Evolutionary conservation across 78 protist genomes (phyloP).

Genomic region (Creolimax fragrantissima): DNA sequence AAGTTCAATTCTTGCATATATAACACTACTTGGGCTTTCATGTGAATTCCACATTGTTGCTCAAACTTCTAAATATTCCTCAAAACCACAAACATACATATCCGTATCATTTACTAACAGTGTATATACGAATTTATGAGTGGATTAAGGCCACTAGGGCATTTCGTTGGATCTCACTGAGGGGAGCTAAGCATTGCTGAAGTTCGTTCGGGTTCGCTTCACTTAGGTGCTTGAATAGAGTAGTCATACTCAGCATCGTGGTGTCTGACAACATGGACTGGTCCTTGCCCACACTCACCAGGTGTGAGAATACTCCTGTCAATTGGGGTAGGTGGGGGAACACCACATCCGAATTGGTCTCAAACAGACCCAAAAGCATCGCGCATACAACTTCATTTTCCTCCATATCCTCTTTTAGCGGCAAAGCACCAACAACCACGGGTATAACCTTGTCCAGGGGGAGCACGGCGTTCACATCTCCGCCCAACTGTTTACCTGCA

Average conservation of each 20-base stretch:
- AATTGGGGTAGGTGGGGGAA: not conserved
- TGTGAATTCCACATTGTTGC: too few relatives aligned
- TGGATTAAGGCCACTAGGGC: not conserved
- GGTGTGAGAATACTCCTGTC: not conserved
- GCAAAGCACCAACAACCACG: constrained; percentile 9
- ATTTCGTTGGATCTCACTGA: not conserved
- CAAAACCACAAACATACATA: too few relatives aligned
- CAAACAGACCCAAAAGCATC: not conserved
- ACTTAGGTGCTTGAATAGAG: not conserved
- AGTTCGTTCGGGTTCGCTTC: not conserved
- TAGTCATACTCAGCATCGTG: not conserved
- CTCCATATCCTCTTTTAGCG: not conserved
- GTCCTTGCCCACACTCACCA: not conserved
- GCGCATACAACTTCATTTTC: not conserved
- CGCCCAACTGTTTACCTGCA: not conserved
- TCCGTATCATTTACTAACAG: too few relatives aligned
- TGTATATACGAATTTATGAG: not conserved
- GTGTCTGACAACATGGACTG: not conserved
- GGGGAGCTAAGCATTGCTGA: not conserved
- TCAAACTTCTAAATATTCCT: too few relatives aligned
- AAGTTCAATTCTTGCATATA: too few relatives aligned
- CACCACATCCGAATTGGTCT: not conserved
- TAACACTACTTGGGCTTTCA: too few relatives aligned
- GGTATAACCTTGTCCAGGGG: not conserved
- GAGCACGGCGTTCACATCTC: not conserved